Evolutionary conservation across 2,329 filamentous ascomycete species (phyloP), one percentile per base, ranked within the genome.

Genomic region (Apiospora saccharicola): DNA sequence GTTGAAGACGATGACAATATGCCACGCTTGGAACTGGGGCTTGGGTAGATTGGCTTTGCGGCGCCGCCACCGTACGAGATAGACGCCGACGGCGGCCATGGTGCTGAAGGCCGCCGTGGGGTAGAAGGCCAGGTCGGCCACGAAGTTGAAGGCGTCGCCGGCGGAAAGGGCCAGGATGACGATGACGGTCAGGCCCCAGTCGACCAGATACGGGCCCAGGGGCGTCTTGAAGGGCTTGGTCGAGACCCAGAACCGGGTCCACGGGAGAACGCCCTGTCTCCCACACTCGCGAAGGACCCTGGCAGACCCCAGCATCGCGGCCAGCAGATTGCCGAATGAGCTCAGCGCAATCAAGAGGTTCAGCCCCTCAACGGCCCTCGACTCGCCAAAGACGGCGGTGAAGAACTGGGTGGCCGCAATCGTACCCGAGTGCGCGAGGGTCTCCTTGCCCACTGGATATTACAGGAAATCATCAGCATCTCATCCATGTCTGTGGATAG

Each of bases 201-300:
- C 89, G 4, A 91, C 74, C 2, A 86, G 70, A 73, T 91, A 91
- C 0, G 90, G 89, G 0, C 89, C 90, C 0, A 91, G 76, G 0
- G 90, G 90, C 0, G 90, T 92, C 1, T 90, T 90, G 72, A 92
- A 91, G 0, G 90, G 90, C 71, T 84, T 85, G 0, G 90, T 92
- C 0, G 88, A 90, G 0, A 88, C 89, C 90, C 90, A 92, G 73
- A 92, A 89, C 0, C 80, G 79, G 1, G 90, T 85, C n/a, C 80
- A 91, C 0, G 90, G 90, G 1, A 92, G 82, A 0, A 91, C 88
- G 8, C 90, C 90, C 81, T 91, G 89, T 72, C 88, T 85, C 49
- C 89, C 90, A 73, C 88, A 90, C 77, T 92, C 90, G 16, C 90
- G 85, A 49, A 91, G 87, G 75, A 90, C 80, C 10, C 90, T 83